These are phyloP conservation scores for Candida nonsorbophila DNA, from an alignment of 805 yeast species.

Conservation along the genomic window DNA sequence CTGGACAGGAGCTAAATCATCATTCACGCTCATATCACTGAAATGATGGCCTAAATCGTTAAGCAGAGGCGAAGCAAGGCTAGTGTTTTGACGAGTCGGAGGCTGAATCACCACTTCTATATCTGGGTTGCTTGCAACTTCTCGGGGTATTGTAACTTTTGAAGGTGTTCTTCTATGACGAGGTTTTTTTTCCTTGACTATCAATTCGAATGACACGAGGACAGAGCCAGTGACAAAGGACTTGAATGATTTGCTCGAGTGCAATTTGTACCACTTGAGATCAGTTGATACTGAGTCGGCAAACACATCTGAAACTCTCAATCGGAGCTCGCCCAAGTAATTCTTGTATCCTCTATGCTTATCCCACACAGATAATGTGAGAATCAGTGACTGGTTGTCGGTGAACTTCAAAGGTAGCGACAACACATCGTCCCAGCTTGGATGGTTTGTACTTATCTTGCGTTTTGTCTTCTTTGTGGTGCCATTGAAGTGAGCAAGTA, in stretches of 20 bases:
- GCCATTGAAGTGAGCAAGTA: conserved; percentile 28
- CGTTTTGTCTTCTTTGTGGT: conserved; percentile 22
- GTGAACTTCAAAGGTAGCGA: conserved; percentile 22
- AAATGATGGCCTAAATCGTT: too few relatives aligned
- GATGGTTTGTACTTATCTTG: conserved; percentile 28
- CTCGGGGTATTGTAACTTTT: neutral
- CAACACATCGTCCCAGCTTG: conserved; percentile 35
- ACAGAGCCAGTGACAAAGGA: conserved; percentile 47
- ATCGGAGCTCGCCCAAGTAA: conserved; percentile 36
- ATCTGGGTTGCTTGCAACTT: neutral
- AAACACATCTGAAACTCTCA: conserved; percentile 25
- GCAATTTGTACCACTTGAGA: conserved; percentile 41
- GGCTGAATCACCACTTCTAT: conserved; percentile 9
- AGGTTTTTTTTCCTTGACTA: conserved; percentile 9
- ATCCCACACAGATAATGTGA: conserved; percentile 36
- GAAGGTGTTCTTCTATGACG: conserved; percentile 3
- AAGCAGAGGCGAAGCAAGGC: too few relatives aligned
- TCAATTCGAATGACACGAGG: conserved; percentile 36
- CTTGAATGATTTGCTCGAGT: conserved; percentile 32
- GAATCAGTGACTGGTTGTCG: conserved; percentile 23
- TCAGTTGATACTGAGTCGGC: conserved; percentile 14
- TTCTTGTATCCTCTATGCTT: conserved; percentile 29
- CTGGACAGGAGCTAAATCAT: too few relatives aligned
- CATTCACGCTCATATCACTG: too few relatives aligned
- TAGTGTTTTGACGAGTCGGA: conserved; percentile 9